Base-by-base conservation (phyloP, 176 grass and related monocot genomes). In the Oryza glumipatula region DNA sequence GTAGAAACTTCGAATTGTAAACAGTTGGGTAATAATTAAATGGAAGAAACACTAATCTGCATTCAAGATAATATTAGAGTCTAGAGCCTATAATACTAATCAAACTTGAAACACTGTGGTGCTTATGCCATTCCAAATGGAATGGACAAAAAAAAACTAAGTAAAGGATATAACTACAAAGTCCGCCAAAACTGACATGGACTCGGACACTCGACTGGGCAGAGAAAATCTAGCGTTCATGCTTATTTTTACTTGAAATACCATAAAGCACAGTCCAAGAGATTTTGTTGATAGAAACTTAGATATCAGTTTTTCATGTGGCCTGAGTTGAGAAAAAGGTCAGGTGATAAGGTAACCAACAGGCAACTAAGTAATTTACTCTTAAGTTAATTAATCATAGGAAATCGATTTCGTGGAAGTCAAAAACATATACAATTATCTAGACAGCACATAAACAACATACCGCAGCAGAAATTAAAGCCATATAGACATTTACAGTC, bases 401-500 rank as follows among this genome's bases (percentile, higher is more conserved):
- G 19, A 76, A 76, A 82, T 60, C 16, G 26, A 64, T 35, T 83
- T 28, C 74, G 38, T 46, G 22, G 0, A 33, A 67, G 10, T 44
- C 69, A 85, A 66, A 71, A 85, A 54, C 38, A 84, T 70, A 70
- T 81, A 6, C 1, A 70, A 70, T 51, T 70, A 85, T 84, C 19
- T 80, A 63, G 7, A 75, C 56, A 49, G n/a, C 65, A 68, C 88
- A 60, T 64, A 79, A 89, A 85, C 41, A 65, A 38, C 92, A 77
- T 98, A 98, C 96, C 78, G 83, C 86, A 30, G 96, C 91, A 67
- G 93, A 94, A 84, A 98, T 89, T 86, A 98, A 87, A 84, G 91
- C 85, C 88, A 93, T 95, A 72, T 98, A 98, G 49, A 94, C 88
- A 89, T 95, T 95, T 76, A 83, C 86, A 65, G 96, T 98, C 96